A percentile compares a stretch with the other conserved stretches of the same genome.
Conservation (phyloP, 2,329 filamentous ascomycete genomes). For the Aureobasidium pullulans region DNA sequence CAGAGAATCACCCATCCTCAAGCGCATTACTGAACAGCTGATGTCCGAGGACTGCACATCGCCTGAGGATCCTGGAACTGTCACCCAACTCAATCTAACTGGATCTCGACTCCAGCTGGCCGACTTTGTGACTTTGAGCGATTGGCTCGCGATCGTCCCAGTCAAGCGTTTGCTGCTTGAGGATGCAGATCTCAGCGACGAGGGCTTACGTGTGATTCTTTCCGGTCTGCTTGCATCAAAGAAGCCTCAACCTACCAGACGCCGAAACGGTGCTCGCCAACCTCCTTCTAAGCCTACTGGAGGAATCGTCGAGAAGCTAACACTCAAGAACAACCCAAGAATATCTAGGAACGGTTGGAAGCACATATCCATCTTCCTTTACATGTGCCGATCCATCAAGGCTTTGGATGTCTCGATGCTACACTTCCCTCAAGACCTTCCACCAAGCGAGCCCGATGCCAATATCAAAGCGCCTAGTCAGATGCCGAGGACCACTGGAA, state of each 20-base stretch:
- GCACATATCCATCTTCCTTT: conserved; percentile 79
- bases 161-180: conserved; percentile 80
- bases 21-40: conserved; percentile 85
- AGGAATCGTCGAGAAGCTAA: conserved; percentile 80
- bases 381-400: conserved; percentile 81
- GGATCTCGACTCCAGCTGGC: conserved; percentile 76
- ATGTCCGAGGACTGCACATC: conserved; percentile 60
- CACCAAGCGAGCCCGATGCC: conserved; percentile 19
- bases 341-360: conserved; percentile 85
- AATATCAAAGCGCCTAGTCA: conserved; percentile 18
- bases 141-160: conserved; percentile 90
- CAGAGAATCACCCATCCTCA: conserved; percentile 83
- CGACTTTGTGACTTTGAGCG: conserved; percentile 80
- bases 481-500: conserved; percentile 17
- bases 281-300: conserved; percentile 32
- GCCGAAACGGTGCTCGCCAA: conserved; percentile 19
- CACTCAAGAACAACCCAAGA: conserved; percentile 81
- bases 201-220: conserved; percentile 77
- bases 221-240: conserved; percentile 79
- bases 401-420: conserved; percentile 81
- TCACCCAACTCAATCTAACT: conserved; percentile 75
- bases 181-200: conserved; percentile 78
- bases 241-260: conserved; percentile 43
- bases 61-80: conserved; percentile 60
- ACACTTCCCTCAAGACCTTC: conserved; percentile 55